phyloP scores from a whole-genome alignment of 106 monocot species.

The Vanilla planifolia region DNA sequence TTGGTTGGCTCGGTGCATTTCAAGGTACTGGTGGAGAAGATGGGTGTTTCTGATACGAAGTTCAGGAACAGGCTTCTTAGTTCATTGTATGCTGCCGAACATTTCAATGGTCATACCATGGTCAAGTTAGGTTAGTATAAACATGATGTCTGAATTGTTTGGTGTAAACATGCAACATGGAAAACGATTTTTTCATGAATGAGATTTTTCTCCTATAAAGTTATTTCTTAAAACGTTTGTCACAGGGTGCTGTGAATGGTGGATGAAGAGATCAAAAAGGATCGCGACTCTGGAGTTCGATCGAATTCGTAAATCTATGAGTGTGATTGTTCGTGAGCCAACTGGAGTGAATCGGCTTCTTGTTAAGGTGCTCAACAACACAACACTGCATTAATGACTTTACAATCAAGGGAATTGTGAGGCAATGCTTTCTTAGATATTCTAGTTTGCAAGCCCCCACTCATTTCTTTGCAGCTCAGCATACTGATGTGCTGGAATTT shows the following conservation, averaged over 20 bases:
- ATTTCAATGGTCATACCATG: slow-evolving; percentile 21
- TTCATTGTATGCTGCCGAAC: slow-evolving; percentile 21
- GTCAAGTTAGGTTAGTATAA: slow-evolving; percentile 35
- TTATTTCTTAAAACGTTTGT: background rate
- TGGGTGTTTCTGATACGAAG: slow-evolving; percentile 65
- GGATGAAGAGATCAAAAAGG: slow-evolving; percentile 58
- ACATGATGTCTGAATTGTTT: background rate
- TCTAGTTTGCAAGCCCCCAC: too few relatives aligned
- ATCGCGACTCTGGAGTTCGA: slow-evolving; percentile 63
- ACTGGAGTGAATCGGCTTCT: slow-evolving; percentile 52
- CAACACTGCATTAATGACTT: too few relatives aligned
- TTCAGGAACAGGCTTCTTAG: slow-evolving; percentile 20
- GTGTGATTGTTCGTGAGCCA: slow-evolving; percentile 52
- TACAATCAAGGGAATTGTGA: too few relatives aligned
- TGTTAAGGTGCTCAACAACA: too few relatives aligned
- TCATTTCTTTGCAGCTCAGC: too few relatives aligned
- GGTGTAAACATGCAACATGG: too few relatives aligned
- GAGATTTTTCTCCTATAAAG: background rate
- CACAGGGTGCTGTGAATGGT: slow-evolving; percentile 73
- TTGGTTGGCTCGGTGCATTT: background rate
- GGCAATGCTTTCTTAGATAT: too few relatives aligned
- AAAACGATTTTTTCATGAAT: background rate
- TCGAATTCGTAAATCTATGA: slow-evolving; percentile 64
- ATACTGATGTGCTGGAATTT: too few relatives aligned
- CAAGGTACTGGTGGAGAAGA: slow-evolving; percentile 82